Percentiles rank a stretch among this genome's conserved stretches.
Conservation (phyloP, 768 basidiomycete species). For the Hortiboletus flavorubellus region DNA sequence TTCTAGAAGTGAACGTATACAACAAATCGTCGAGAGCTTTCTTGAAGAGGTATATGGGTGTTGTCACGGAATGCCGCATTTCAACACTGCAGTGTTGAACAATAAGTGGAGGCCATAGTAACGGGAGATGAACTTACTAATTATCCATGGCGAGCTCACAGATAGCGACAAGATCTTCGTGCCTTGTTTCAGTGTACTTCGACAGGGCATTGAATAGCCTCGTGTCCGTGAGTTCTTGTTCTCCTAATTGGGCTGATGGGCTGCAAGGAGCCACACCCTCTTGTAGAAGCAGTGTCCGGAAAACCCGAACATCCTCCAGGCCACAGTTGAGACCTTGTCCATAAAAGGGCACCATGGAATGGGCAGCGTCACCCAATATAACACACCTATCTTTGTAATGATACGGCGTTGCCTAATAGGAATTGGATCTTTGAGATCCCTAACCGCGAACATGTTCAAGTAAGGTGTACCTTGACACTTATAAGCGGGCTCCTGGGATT, state of each 20-base stretch:
- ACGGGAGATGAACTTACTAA: constrained; percentile 65
- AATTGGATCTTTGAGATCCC: constrained; percentile 20
- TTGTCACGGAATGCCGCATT: constrained; percentile 92
- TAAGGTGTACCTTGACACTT: constrained; percentile 76
- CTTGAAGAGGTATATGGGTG: constrained; percentile 71
- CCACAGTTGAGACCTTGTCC: constrained; percentile 98
- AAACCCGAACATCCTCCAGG: constrained; percentile 92
- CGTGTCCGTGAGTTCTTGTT: constrained; percentile 44
- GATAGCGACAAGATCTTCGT: constrained; percentile 89
- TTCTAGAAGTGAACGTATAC: constrained; percentile 55
- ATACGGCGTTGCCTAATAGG: constrained; percentile 71
- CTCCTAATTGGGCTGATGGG: constrained; percentile 29
- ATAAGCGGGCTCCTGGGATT: constrained; percentile 91
- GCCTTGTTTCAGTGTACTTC: constrained; percentile 76
- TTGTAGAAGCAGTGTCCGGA: constrained; percentile 69
- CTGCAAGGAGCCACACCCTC: constrained; percentile 56
- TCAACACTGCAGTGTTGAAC: constrained; percentile 60
- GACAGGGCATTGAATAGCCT: constrained; percentile 63
- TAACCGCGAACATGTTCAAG: constrained; percentile 15
- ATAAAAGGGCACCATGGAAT: constrained; percentile 98
- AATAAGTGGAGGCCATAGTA: constrained; percentile 21
- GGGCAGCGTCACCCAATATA: constrained; percentile 91
- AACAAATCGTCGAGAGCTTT: constrained; percentile 77
- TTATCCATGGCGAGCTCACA: constrained; percentile 93
- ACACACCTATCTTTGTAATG: constrained; percentile 87